Evolutionary conservation across 2,329 filamentous ascomycete species (phyloP), one percentile per base, ranked within the genome.

Genomic region (Dendryphion nanum): DNA sequence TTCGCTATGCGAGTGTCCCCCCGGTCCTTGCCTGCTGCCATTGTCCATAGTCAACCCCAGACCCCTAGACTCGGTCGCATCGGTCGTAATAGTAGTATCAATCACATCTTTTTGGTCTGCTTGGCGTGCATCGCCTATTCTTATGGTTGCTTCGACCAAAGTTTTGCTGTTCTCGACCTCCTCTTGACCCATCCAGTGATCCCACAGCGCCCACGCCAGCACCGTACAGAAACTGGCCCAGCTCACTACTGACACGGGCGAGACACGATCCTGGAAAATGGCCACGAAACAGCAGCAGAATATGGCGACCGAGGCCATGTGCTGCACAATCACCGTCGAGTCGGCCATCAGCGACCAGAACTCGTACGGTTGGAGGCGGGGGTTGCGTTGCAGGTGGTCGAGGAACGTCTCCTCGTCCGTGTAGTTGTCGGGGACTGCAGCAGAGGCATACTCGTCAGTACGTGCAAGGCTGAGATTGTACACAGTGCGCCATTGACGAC

Each of bases 331-430:
- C 42, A 97, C 89, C 3, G 91, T 96, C 12, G 88, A 91, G 64
- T 97, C 91, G 40, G 89, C 87, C 35, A 97, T 89, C 21, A 98
- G 76, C 6, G 90, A 89, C 91, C 93, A 98, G 68, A 98, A 98
- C 59, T 97, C 90, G 66, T 98, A 98, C 0, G 91, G 91, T 50
- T 93, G 85, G 36, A 97, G 78, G 28, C 90, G 83, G 4, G 91
- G 91, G 64, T 98, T 98, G 33, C 90, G 82, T 66, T 98, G 91
- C 14, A 98, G 80, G 55, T 95, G 89, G 61, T 96, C 91, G 50
- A 98, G 83, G 57, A 98, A 98, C 2, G 93, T 97, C 43, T 88
- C 87, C 61, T 93, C 89, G 63, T 98, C 93, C 28, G 93, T 97
- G 64, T 97, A 97, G 66, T 98, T 98, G 66, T 98, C 93, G n/a